phyloP scores from a whole-genome alignment of 495 filamentous ascomycete species.

The Tuber borchii region DNA sequence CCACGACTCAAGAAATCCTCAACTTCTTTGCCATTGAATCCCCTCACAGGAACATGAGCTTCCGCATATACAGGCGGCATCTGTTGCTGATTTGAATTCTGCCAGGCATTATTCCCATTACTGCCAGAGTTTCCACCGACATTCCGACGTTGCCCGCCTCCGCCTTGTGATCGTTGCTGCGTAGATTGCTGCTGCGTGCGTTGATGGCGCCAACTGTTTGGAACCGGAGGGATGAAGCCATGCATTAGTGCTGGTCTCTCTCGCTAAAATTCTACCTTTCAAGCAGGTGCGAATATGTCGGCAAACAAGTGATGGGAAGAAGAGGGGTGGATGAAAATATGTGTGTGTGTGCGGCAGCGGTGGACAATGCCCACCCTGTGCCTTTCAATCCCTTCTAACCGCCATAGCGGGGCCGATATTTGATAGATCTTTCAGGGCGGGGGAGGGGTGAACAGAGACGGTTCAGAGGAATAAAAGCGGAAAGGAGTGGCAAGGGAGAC shows the following conservation, averaged over 20 bases:
- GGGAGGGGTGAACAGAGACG: background rate
- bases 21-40: constrained; percentile 39
- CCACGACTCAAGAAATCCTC: constrained; percentile 39
- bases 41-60: constrained; percentile 38
- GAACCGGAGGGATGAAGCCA: constrained; percentile 10
- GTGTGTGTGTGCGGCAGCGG: background rate
- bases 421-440: background rate
- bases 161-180: constrained; percentile 33
- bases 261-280: constrained; percentile 10
- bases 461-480: background rate
- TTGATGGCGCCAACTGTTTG: constrained; percentile 28
- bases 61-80: constrained; percentile 29
- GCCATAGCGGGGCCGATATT: background rate
- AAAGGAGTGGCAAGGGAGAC: constrained; percentile 5
- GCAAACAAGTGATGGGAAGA: constrained; percentile 12
- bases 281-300: constrained; percentile 11
- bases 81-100: constrained; percentile 32
- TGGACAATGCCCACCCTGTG: constrained; percentile 1
- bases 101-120: constrained; percentile 34
- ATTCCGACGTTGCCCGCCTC: constrained; percentile 30
- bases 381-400: background rate
- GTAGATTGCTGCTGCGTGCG: constrained; percentile 25
- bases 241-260: constrained; percentile 21
- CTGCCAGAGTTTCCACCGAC: constrained; percentile 33
- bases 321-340: background rate